phyloP scores from a whole-genome alignment of 176 grass and related monocot species.

The Ananas comosus region DNA sequence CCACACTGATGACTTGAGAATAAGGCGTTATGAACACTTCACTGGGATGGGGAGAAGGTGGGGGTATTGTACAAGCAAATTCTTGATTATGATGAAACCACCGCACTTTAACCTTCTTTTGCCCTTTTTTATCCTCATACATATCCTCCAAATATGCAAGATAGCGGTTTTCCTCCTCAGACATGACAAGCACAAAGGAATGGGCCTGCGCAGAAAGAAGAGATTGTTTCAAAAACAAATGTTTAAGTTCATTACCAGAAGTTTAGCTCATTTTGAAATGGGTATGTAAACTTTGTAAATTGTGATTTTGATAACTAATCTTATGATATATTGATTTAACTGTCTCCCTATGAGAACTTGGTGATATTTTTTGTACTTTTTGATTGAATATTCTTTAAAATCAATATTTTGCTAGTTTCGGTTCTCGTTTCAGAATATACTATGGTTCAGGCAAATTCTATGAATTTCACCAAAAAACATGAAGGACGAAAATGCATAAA shows the following conservation, averaged over 20 bases:
- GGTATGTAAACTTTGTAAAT: too few relatives aligned
- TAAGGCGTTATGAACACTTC: conserved; percentile 99
- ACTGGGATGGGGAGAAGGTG: conserved; percentile 81
- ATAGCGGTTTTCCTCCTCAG: conserved; percentile 80
- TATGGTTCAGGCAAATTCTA: too few relatives aligned
- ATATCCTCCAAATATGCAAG: conserved; percentile 99
- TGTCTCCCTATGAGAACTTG: too few relatives aligned
- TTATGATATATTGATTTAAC: too few relatives aligned
- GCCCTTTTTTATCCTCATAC: conserved; percentile 97
- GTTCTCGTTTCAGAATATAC: not conserved
- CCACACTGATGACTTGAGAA: conserved; percentile 96
- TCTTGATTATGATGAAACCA: conserved; percentile 99
- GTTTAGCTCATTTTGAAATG: too few relatives aligned
- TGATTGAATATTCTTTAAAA: not conserved
- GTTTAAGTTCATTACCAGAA: too few relatives aligned
- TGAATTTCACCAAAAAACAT: not conserved
- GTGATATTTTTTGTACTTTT: too few relatives aligned
- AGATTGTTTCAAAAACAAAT: conserved; percentile 1
- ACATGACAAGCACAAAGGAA: conserved; percentile 84
- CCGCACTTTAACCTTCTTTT: conserved; percentile 96
- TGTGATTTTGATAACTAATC: too few relatives aligned
- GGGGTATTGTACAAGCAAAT: conserved; percentile 82
- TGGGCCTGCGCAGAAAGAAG: conserved; percentile 45
- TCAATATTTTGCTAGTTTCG: not conserved
- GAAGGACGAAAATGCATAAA: not conserved